Percentiles rank a stretch among this genome's conserved stretches.
phyloP scores from a whole-genome alignment of 2,329 filamentous ascomycete species.

The Paecilomyces sp. region DNA sequence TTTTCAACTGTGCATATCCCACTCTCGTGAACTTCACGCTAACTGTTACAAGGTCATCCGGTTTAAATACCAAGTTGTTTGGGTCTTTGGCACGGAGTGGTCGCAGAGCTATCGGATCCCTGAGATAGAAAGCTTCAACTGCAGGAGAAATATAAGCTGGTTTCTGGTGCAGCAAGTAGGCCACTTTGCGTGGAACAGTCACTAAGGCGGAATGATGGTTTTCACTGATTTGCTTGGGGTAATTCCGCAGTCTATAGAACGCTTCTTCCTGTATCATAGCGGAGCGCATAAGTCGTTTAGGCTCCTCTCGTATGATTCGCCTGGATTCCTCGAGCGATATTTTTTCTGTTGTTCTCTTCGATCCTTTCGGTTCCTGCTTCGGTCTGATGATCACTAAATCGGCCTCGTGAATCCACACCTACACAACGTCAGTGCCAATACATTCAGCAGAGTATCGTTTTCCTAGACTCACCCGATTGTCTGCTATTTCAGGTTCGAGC shows the following conservation, averaged over 20 bases:
- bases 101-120: conserved; percentile 70
- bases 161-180: conserved; percentile 67
- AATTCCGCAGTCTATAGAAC: conserved; percentile 80
- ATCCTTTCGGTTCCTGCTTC: conserved; percentile 42
- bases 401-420: conserved; percentile 79
- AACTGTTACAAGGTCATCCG: conserved; percentile 69
- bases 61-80: conserved; percentile 57
- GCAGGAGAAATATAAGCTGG: conserved; percentile 74
- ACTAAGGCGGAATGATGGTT: conserved; percentile 70
- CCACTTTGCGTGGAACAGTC: conserved; percentile 73
- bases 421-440: conserved; percentile 5
- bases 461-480: conserved; percentile 54
- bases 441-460: background rate
- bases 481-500: conserved; percentile 85
- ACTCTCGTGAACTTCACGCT: conserved; percentile 81
- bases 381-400: conserved; percentile 64
- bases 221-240: conserved; percentile 65
- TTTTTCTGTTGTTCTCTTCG: conserved; percentile 28
- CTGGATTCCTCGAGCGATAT: conserved; percentile 62
- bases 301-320: conserved; percentile 49
- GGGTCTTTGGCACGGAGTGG: conserved; percentile 54
- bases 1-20: conserved; percentile 82
- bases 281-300: conserved; percentile 60
- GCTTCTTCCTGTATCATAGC: conserved; percentile 75
- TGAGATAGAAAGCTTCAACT: conserved; percentile 85